Base-by-base conservation (phyloP, 495 filamentous ascomycete species). In the Haplographium delicatum region DNA sequence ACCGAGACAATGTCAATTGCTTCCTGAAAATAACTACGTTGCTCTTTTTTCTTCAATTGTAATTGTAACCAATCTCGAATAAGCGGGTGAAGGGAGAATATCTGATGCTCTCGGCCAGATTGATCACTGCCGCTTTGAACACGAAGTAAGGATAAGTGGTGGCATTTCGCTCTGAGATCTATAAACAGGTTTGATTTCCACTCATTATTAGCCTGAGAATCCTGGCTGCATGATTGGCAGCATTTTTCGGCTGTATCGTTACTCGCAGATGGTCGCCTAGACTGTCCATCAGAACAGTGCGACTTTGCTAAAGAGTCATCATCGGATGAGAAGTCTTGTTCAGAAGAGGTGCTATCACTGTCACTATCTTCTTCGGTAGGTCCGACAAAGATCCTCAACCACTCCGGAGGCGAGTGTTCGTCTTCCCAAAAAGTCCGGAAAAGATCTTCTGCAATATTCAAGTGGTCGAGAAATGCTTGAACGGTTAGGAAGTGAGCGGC, bases 401-500 rank as follows among this genome's bases (percentile, higher is more conserved):
- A 47, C 28, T 47, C 44, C 19, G 34, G 33, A 13, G 20, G 5
- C 15, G 47, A 28, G 16, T 20, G 6, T n/a, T 8, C 22, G 13
- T 3, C 33, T 41, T 50, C 4, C 13, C 15, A 28, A 41, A 39
- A 41, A 20, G n/a, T 40, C 37, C 19, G 33, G 23, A 50, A 25
- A 4, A 50, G 33, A 26, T 39, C 19, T 28, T 42, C 37, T 15
- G 20, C 33, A 22, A 50, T 27, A 31, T 50, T 28, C 33, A 31
- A 41, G n/a, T 25, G 23, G 19, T 50, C 47, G 25, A 50, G 34
- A 31, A 50, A 50, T 39, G 47, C 33, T 13, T 25, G 13, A 31
- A 50, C 5, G 13, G 34, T 50, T n/a, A 50, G 34, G 20, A 50
- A 50, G 23, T 34, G 47, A 39, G 13, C 3, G 24, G 25, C 25